Evolutionary conservation across 2,329 filamentous ascomycete genomes (phyloP).

Genomic region (Escovopsis sp.): DNA sequence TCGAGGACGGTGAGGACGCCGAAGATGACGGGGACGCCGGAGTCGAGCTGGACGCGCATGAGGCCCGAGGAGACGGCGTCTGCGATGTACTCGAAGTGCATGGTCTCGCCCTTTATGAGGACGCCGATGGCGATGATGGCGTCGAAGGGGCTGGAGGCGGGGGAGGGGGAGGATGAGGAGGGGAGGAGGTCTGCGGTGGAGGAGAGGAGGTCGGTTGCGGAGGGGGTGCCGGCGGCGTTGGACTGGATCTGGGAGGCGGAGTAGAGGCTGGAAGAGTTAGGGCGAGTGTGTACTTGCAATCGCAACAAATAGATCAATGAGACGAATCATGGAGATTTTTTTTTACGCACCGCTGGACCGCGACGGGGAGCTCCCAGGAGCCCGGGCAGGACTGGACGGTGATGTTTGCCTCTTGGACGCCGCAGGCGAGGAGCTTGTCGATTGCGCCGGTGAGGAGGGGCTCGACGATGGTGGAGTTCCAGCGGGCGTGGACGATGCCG

Average conservation of each 20-base stretch:
- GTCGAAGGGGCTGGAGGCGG: constrained; percentile 58
- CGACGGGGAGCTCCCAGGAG: constrained; percentile 86
- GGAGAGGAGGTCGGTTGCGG: constrained; percentile 65
- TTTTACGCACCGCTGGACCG: constrained; percentile 58
- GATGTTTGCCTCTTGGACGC: constrained; percentile 80
- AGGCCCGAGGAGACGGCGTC: constrained; percentile 82
- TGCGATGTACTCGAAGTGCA: constrained; percentile 98
- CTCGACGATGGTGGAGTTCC: constrained; percentile 82
- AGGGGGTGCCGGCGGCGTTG: constrained; percentile 43
- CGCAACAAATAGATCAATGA: no score
- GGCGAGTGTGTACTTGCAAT: no score
- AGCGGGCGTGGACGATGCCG: constrained; percentile 89
- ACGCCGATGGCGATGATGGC: constrained; percentile 92
- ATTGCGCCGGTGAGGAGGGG: constrained; percentile 70
- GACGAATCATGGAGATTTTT: no score
- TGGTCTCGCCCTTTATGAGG: constrained; percentile 95
- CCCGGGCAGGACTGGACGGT: constrained; percentile 81
- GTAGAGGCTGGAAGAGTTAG: constrained; percentile 46
- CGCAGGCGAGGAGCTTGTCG: constrained; percentile 60
- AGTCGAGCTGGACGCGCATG: constrained; percentile 88
- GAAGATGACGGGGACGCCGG: constrained; percentile 79
- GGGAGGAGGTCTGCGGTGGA: constrained; percentile 53
- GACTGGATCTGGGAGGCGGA: constrained; percentile 76
- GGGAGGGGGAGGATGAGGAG: constrained; percentile 15
- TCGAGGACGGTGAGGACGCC: constrained; percentile 78